Conservation (phyloP, 805 yeast species). For the Candida nemodendra region DNA sequence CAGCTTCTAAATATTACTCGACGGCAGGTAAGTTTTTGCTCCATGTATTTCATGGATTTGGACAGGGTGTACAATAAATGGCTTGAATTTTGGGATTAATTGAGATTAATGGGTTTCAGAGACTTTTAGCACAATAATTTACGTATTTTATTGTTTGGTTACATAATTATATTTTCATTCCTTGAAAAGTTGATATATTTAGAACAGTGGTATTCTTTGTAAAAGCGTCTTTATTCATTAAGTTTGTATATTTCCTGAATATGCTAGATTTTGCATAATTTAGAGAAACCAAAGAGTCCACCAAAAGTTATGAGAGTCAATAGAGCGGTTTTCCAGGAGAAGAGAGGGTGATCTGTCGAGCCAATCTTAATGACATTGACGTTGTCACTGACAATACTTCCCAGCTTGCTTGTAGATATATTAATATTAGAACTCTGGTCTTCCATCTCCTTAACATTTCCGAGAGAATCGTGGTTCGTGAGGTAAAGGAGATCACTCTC, state of each 20-base stretch:
- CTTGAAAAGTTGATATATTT: too few species aligned
- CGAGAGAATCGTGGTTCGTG: slow-evolving; percentile 34
- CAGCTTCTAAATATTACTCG: slow-evolving; percentile 6
- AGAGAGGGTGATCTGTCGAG: slow-evolving; percentile 1
- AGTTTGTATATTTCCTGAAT: too few species aligned
- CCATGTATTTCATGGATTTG: slow-evolving; percentile 13
- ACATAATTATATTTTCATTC: not conserved
- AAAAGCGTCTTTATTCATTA: too few species aligned
- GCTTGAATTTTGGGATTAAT: not conserved
- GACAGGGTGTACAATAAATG: slow-evolving; percentile 2
- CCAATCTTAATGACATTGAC: slow-evolving; percentile 12
- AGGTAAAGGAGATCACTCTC: slow-evolving; percentile 47
- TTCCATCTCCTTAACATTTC: slow-evolving; percentile 8
- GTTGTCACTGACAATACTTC: slow-evolving; percentile 6
- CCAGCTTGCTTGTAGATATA: not conserved
- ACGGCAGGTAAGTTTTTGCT: slow-evolving; percentile 15
- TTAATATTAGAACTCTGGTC: not conserved
- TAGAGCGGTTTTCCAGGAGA: not conserved
- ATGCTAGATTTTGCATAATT: slow-evolving; percentile 6
- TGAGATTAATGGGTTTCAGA: too few species aligned
- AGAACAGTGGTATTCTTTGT: too few species aligned
- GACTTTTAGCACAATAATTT: too few species aligned
- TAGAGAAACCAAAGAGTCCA: slow-evolving; percentile 3
- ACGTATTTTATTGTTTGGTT: not conserved
- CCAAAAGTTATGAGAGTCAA: not conserved